Conservation (phyloP, 2,329 filamentous ascomycete genomes). For the Cladosporium sp. region DNA sequence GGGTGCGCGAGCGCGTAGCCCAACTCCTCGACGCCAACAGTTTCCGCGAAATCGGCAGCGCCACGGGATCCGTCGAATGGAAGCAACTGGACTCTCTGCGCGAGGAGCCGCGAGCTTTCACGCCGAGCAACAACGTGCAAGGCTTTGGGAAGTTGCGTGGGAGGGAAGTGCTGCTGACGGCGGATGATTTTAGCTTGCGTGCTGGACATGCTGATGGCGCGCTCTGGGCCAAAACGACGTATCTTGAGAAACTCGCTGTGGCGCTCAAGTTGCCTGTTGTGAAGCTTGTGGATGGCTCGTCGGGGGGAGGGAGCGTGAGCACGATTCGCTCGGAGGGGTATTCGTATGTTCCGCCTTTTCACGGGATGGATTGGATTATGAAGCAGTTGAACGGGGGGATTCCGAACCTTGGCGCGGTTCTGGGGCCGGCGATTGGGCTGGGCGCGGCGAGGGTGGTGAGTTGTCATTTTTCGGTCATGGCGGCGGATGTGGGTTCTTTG, state of each 20-base stretch:
- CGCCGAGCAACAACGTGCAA: constrained; percentile 60
- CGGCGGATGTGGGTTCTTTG: constrained; percentile 55
- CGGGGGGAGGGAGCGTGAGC: constrained; percentile 58
- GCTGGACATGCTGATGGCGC: constrained; percentile 61
- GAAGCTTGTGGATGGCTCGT: constrained; percentile 61
- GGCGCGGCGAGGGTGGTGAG: constrained; percentile 58
- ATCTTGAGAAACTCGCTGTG: constrained; percentile 58
- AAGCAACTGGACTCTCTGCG: constrained; percentile 38
- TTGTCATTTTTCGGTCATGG: constrained; percentile 64
- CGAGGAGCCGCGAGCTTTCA: constrained; percentile 48
- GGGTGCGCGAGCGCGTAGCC: constrained; percentile 58
- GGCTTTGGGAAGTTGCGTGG: constrained; percentile 47
- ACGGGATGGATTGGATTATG: constrained; percentile 49
- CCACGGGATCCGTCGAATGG: constrained; percentile 57
- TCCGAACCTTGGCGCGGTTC: constrained; percentile 58
- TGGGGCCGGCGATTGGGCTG: constrained; percentile 60
- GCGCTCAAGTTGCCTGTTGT: constrained; percentile 55
- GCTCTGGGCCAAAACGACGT: constrained; percentile 51
- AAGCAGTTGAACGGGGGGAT: constrained; percentile 59
- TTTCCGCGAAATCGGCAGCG: constrained; percentile 57
- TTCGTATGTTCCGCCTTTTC: constrained; percentile 57
- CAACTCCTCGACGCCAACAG: constrained; percentile 52
- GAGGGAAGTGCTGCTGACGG: constrained; percentile 55
- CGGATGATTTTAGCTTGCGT: constrained; percentile 59
- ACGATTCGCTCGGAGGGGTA: constrained; percentile 53